Base-by-base conservation (phyloP, 306 rosid genomes). In the Delonix regia region DNA sequence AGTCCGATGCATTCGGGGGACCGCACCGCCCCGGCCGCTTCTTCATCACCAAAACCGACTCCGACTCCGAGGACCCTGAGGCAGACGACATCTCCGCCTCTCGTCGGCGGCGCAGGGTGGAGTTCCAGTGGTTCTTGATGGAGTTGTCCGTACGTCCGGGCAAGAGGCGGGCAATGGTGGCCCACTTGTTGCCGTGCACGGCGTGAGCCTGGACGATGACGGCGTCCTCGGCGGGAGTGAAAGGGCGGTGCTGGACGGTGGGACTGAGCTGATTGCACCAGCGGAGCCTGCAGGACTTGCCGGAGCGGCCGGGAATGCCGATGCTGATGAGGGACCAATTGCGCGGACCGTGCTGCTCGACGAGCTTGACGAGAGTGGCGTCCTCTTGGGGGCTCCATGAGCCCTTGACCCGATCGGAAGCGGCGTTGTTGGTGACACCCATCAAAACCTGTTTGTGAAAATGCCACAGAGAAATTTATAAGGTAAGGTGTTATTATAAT, bases 211-310 rank as follows among this genome's bases (percentile, higher is more conserved):
- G 49, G n/a, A 86, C n/a, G 6, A 95, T 92, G 77, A 87, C 24
- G 2, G 69, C 73, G 15, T 92, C 97, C 78, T 95, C 99, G 3
- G 81, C 77, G 0, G 94, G 87, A 0, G 89, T 87, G n/a, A 95
- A 95, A 0, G 99, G 91, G 3, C 89, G 89, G 78, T 95, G 99
- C 78, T 95, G 91, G 44, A 95, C 98, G n/a, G 76, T 62, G n/a
- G 99, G 98, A 69, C 91, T 84, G 15, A 95, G 94, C 88, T 95
- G 99, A 62, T 94, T 94, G 65, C 97, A 92, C 99, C 97, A 92
- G 57, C 99, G 76, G 4, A 94, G 81, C 8, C 98, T 81, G 83
- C 98, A 92, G 0, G 99, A 95, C 76, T 95, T 92, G 27, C 99
- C 96, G 0, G 99, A 92, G 0, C 99, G 88, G 0, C 99, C 98